Conservation (phyloP, 108 stramenopile species). For the Nannochloropsis gaditana region DNA sequence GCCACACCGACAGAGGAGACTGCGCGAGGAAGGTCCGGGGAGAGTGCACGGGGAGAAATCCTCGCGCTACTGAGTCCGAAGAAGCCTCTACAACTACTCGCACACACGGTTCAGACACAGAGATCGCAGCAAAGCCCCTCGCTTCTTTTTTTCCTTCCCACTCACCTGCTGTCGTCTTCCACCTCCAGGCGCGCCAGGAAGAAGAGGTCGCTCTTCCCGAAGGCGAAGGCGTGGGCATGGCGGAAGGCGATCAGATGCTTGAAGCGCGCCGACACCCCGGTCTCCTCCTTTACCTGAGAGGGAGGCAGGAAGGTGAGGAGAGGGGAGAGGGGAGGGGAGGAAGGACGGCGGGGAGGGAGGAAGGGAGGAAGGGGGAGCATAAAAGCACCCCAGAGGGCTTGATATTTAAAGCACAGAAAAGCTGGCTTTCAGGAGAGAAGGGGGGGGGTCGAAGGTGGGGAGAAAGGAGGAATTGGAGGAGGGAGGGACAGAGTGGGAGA, state of each 20-base stretch:
- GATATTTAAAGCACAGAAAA: not conserved
- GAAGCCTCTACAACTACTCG: no score
- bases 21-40: no score
- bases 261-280: slow-evolving; percentile 33
- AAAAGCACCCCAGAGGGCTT: no score
- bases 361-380: not conserved
- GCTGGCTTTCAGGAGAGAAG: not conserved
- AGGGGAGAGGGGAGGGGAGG: not conserved
- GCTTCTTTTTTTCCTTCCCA: not conserved
- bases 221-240: slow-evolving; percentile 32
- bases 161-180: slow-evolving; percentile 10
- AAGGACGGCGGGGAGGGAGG: not conserved
- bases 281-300: slow-evolving; percentile 30
- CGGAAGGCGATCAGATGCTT: slow-evolving; percentile 35
- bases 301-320: not conserved
- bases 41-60: no score
- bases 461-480: not conserved
- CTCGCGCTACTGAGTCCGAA: no score
- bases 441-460: not conserved
- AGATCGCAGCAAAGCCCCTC: not conserved
- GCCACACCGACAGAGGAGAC: not conserved
- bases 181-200: slow-evolving; percentile 33
- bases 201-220: slow-evolving; percentile 39
- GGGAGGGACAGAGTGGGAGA: not conserved
- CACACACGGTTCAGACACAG: no score